Evolutionary conservation across 1,139 yeast species (phyloP).

Genomic region (Candida sp.): DNA sequence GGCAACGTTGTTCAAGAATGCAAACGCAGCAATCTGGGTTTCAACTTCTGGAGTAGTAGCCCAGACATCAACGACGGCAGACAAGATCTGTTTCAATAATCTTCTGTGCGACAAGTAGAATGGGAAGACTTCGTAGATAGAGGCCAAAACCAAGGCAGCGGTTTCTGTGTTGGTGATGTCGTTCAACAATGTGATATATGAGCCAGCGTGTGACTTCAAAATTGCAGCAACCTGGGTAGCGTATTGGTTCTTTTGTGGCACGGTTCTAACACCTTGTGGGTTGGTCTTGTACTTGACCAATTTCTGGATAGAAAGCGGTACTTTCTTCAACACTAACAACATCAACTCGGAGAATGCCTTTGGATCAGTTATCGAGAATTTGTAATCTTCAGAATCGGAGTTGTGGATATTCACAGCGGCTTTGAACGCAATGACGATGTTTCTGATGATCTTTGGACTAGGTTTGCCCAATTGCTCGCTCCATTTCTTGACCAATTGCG

Average conservation of each 20-base stretch:
- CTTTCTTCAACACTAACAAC: constrained; percentile 69
- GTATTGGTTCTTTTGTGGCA: constrained; percentile 60
- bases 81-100: constrained; percentile 71
- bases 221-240: constrained; percentile 64
- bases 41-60: constrained; percentile 71
- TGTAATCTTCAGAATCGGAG: constrained; percentile 57
- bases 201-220: constrained; percentile 75
- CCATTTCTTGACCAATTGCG: constrained; percentile 71
- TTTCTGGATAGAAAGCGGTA: constrained; percentile 76
- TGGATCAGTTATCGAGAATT: constrained; percentile 75
- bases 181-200: constrained; percentile 66
- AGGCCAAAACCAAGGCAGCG: constrained; percentile 72
- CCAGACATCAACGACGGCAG: constrained; percentile 78
- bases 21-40: constrained; percentile 87
- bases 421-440: constrained; percentile 79
- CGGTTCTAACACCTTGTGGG: constrained; percentile 54
- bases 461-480: constrained; percentile 60
- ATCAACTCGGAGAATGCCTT: constrained; percentile 78
- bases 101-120: constrained; percentile 81
- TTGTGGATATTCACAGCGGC: constrained; percentile 79
- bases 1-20: constrained; percentile 76
- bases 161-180: constrained; percentile 84
- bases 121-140: constrained; percentile 81
- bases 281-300: constrained; percentile 63
- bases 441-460: constrained; percentile 64